Percentiles rank a stretch among this genome's conserved stretches.
phyloP scores from a whole-genome alignment of 2,329 filamentous ascomycete species.

The Fonsecaea monophora region DNA sequence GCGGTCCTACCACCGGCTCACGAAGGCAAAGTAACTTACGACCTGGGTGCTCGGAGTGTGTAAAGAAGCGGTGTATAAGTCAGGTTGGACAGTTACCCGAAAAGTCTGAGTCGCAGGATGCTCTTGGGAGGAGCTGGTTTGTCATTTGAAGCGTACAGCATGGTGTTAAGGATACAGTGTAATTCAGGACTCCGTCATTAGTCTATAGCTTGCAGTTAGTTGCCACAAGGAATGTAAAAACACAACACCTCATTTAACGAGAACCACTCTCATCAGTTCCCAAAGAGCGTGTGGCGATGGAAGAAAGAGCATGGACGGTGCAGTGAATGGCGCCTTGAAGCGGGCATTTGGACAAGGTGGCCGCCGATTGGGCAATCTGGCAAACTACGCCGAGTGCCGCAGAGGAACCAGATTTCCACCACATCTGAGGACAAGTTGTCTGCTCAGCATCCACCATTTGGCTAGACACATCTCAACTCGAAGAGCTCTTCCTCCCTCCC shows the following conservation, averaged over 20 bases:
- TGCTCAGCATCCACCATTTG: slow-evolving; percentile 19
- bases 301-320: not conserved
- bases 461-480: slow-evolving; percentile 7
- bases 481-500: slow-evolving; percentile 3
- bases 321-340: slow-evolving; percentile 9
- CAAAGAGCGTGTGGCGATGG: not conserved
- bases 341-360: slow-evolving; percentile 4
- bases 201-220: not conserved
- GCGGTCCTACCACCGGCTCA: slow-evolving; percentile 1
- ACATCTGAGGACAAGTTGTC: slow-evolving; percentile 33
- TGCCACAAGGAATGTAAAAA: not conserved
- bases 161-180: not conserved
- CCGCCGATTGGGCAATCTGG: slow-evolving; percentile 27
- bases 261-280: not conserved
- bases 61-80: not conserved
- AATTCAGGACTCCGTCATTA: not conserved
- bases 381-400: slow-evolving; percentile 23
- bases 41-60: slow-evolving; percentile 2
- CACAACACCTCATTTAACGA: not conserved
- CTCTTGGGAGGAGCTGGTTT: not conserved
- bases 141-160: not conserved
- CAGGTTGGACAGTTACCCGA: not conserved
- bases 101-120: not conserved
- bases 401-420: slow-evolving; percentile 21
- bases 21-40: slow-evolving; percentile 17